phyloP scores from a whole-genome alignment of 805 yeast genomes.

The Metschnikowia lochheadii region DNA sequence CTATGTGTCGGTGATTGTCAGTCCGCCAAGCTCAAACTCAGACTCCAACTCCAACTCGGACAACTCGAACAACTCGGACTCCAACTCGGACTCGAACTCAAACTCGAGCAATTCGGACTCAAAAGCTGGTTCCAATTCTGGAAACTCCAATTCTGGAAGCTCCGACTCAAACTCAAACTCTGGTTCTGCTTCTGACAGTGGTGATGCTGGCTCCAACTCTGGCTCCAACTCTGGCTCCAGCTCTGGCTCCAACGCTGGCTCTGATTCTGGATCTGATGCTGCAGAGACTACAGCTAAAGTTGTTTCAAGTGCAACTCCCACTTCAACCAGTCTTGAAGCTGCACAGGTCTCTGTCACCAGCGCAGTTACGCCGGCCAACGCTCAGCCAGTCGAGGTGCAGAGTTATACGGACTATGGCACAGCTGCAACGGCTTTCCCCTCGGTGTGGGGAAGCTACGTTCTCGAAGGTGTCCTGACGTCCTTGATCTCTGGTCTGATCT shows the following conservation, averaged over 20 bases:
- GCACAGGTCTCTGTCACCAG: background rate
- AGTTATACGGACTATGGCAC: slow-evolving; percentile 1
- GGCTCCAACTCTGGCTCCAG: too few species aligned
- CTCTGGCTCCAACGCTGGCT: too few species aligned
- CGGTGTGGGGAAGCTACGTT: slow-evolving; percentile 28
- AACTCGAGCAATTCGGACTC: background rate
- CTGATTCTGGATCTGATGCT: background rate
- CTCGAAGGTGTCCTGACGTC: slow-evolving; percentile 33
- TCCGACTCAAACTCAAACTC: background rate
- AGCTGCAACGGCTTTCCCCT: slow-evolving; percentile 15
- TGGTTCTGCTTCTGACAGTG: background rate
- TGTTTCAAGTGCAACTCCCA: slow-evolving; percentile 1
- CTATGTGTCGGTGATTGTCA: slow-evolving; percentile 19
- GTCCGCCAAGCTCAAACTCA: background rate
- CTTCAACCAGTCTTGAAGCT: slow-evolving; percentile 8
- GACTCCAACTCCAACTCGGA: background rate
- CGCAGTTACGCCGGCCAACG: too few species aligned
- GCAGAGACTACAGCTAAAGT: background rate
- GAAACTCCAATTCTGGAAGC: too few species aligned
- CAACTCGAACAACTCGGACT: background rate
- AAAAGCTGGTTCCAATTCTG: background rate
- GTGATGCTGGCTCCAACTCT: background rate
- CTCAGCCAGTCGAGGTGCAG: background rate
- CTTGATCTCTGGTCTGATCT: slow-evolving; percentile 25
- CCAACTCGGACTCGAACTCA: background rate